Evolutionary conservation across 2,329 filamentous ascomycete genomes (phyloP), one percentile per base, ranked within the genome.

Genomic region (Penicillium sp.): DNA sequence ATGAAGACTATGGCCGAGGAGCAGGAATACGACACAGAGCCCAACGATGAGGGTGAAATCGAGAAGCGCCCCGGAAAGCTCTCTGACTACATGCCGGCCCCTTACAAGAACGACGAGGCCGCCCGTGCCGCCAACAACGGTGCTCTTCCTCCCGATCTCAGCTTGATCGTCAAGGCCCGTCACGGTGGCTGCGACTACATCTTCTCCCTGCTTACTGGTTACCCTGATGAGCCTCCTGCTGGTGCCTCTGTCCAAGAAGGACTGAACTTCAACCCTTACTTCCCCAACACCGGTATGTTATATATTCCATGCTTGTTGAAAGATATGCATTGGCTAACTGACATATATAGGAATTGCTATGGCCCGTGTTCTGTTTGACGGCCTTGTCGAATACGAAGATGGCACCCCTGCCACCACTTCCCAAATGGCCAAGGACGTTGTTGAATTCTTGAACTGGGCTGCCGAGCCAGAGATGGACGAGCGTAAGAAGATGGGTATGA

Each of bases 261-360:
- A 71, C 87, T 99, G 78, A 97, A 97, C 87, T 99, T 99, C 86
- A 99, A 99, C 85, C 94, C 94, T 60, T 99, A 97, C 84, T 99
- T 99, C 87, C 94, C 94, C 58, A 94, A 94, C 73, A 97, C 94
- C 67, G 93, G 93, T 80, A 73, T 52, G 71, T 64, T 8, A 18
- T 7, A 30, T 2, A 2, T 18, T 38, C 9, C n/a, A 38, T 16
- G 16, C 40, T 21, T 43, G 2, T 21, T 23, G 52, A 43, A 16
- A 23, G 9, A 28, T 8, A 14, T 18, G 7, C 40, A 43, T 43
- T 12, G 14, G 16, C 47, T 59, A 26, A 65, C 55, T 14, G 9
- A 20, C 40, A 18, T 33, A 46, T 33, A 8, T 57, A 80, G 79
- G 78, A 74, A 99, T 99, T 75, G 94, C 90, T 70, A 99, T 99